Evolutionary conservation across 164 flowering plant species (phyloP).

Genomic region (Nymphaea colorata): DNA sequence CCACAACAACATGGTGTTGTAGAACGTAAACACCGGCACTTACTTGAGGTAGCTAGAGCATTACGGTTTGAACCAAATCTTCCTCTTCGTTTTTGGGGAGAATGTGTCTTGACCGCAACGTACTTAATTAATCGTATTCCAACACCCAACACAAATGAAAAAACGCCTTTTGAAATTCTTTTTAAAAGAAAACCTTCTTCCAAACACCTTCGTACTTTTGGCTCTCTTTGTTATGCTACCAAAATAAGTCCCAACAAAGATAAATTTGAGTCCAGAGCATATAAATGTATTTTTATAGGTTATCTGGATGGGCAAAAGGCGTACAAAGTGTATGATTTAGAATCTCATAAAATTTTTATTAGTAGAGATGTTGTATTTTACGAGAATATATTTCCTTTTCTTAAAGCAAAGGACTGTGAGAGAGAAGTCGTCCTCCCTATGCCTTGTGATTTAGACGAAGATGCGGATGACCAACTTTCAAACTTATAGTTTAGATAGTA

Average conservation of each 20-base stretch:
- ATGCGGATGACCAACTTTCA: too few relatives aligned
- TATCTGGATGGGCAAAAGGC: background rate
- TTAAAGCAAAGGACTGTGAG: background rate
- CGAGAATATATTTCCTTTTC: background rate
- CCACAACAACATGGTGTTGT: background rate
- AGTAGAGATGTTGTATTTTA: background rate
- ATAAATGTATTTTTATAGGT: background rate
- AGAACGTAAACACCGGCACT: slow-evolving; percentile 1
- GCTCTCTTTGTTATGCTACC: background rate
- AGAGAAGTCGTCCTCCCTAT: too few relatives aligned
- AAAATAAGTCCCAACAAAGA: background rate
- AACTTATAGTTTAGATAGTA: too few relatives aligned
- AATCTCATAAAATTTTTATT: background rate
- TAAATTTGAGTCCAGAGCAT: background rate
- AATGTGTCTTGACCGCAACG: background rate
- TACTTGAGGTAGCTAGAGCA: background rate
- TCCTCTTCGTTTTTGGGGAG: background rate
- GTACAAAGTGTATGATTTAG: background rate
- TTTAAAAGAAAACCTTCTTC: background rate
- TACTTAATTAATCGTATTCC: background rate
- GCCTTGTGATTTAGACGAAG: too few relatives aligned
- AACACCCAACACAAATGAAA: background rate
- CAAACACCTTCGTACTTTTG: background rate
- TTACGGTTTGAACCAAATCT: background rate
- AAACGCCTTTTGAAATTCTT: background rate